A percentile compares a stretch with the other conserved stretches of the same genome.
Conservation (phyloP, 2,329 filamentous ascomycete genomes). For the Tolypocladium amazonense region DNA sequence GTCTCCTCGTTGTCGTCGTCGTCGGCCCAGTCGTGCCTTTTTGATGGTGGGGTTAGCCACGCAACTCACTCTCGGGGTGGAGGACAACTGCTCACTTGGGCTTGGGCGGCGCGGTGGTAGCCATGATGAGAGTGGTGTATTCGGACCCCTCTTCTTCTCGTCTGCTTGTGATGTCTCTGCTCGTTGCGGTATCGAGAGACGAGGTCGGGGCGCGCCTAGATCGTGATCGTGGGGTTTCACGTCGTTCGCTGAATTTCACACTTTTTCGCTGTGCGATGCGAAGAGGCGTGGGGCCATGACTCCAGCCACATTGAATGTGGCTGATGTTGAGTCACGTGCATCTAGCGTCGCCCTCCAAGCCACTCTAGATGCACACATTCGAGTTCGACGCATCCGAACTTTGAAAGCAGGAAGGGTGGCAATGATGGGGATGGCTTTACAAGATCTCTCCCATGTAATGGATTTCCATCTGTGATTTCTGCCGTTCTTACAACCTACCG, state of each 20-base stretch:
- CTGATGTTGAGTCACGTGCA: slow-evolving; percentile 15
- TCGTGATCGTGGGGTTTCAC: slow-evolving; percentile 28
- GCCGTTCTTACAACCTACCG: background rate
- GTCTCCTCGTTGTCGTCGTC: slow-evolving; percentile 80
- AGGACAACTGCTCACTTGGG: slow-evolving; percentile 23
- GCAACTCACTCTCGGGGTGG: background rate
- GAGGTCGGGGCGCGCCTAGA: slow-evolving; percentile 10
- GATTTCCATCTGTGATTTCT: background rate
- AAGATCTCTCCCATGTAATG: background rate
- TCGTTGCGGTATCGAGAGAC: slow-evolving; percentile 4
- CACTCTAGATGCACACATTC: background rate
- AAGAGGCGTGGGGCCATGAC: slow-evolving; percentile 21
- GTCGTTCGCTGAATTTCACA: slow-evolving; percentile 25
- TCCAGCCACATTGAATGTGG: slow-evolving; percentile 15
- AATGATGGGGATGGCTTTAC: background rate
- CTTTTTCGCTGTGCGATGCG: slow-evolving; percentile 30
- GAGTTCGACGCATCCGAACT: background rate
- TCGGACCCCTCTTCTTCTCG: background rate
- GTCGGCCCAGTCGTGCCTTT: slow-evolving; percentile 82
- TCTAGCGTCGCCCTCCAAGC: background rate
- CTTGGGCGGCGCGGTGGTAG: slow-evolving; percentile 27
- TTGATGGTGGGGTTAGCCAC: slow-evolving; percentile 26
- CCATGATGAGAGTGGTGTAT: slow-evolving; percentile 19
- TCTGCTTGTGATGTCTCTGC: background rate
- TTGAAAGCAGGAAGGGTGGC: background rate